Evolutionary conservation across 208 protist genomes (phyloP), one percentile per base, ranked within the genome.

Genomic region (Wallacemonas collosoma): DNA sequence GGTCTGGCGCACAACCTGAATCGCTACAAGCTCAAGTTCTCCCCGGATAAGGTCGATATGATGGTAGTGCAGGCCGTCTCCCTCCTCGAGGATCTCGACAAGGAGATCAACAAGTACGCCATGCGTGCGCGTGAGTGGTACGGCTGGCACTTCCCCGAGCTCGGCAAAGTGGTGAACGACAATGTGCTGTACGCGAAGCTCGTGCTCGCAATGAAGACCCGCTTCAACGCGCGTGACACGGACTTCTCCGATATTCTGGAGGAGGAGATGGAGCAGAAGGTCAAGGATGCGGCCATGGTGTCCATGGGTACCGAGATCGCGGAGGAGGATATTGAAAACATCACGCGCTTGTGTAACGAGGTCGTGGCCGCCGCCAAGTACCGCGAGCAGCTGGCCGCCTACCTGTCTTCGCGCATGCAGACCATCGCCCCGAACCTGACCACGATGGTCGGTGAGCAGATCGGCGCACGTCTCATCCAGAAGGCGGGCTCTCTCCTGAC

Each of bases 41-140:
- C 93, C 38, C 98, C 99, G 5, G 98, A 99, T 79, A 99, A 99
- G 93, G 98, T 99, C 68, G 99, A 99, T 75, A 99, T 99, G 76
- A 99, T 99, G 99, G 99, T 99, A 58, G 98, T 99, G 61, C 99
- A 99, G 88, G 99, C 99, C 38, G 99, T 99, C 60, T 88, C 90
- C 6, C 88, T 99, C 14, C 86, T 99, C 3, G 98, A 99, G 78
- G 99, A 99, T 73, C 78, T 99, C 7, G 98, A 99, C 81, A 99
- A 99, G 86, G 99, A 99, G 82, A 93, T 99, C 58, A 99, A 99
- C 88, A 99, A 98, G 72, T 99, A 99, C 82, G 98, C 95, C 6
- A 99, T 99, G 99, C 92, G 98, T 58, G 94, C 98, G 36, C 88
- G 89, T 54, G 99, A 99, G 91, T 99, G 99, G 98, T 99, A 99